Evolutionary conservation across 2,329 filamentous ascomycete species (phyloP).

Genomic region (Claviceps purpurea): DNA sequence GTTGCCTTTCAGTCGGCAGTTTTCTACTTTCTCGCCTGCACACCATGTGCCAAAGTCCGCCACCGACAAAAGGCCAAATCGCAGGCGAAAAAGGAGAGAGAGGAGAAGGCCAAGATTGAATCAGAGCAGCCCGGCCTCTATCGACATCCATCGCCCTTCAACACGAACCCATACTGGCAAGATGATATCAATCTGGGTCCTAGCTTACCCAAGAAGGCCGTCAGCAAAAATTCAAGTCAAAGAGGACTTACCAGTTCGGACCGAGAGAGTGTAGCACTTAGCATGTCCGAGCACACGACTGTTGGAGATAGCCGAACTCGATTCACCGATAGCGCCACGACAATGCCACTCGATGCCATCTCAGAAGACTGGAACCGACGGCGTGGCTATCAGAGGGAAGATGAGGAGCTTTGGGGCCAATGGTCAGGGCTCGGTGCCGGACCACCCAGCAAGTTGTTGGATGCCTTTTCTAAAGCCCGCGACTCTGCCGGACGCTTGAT

Average conservation of each 20-base stretch:
- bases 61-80: conserved; percentile 57
- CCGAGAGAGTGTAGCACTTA: conserved; percentile 36
- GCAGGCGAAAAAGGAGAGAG: conserved; percentile 54
- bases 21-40: conserved; percentile 67
- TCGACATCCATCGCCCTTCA: conserved; percentile 67
- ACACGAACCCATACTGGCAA: conserved; percentile 78
- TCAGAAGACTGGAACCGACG: conserved; percentile 55
- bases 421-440: conserved; percentile 20
- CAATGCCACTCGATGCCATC: conserved; percentile 25
- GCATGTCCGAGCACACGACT: conserved; percentile 25
- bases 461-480: conserved; percentile 45
- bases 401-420: conserved; percentile 73
- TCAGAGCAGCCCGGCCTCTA: conserved; percentile 61
- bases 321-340: conserved; percentile 16
- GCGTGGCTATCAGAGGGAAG: conserved; percentile 68
- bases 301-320: conserved; percentile 23
- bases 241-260: conserved; percentile 45
- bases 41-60: conserved; percentile 60
- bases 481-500: conserved; percentile 40
- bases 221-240: conserved; percentile 44
- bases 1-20: conserved; percentile 59
- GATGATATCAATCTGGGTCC: conserved; percentile 80
- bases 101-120: conserved; percentile 50
- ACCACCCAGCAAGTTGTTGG: conserved; percentile 40
- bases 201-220: conserved; percentile 50